Evolutionary conservation across 805 yeast genomes (phyloP), one percentile per base, ranked within the genome.

Genomic region (Vanderwaltozyma yarrowii): DNA sequence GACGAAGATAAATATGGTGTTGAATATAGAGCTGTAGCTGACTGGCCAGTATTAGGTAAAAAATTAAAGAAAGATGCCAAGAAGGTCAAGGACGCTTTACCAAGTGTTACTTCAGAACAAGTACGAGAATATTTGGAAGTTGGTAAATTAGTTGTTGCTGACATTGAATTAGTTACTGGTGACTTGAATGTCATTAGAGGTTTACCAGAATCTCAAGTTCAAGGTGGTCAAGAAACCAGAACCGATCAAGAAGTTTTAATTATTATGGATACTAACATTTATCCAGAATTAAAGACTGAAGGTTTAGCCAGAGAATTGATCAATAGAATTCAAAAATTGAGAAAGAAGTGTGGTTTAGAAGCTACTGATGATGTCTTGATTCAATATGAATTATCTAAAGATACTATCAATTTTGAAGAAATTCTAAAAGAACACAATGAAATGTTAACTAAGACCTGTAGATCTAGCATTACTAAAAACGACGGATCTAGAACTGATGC

Each of bases 11-110:
- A 80, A 57, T 89, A 88, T 59, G 92, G 88, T 53, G 97, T 92
- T 44, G 83, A 80, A 60, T 89, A 88, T 70, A 76, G 74, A 46
- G 96, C 89, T 31, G 94, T 84, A 62, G 98, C 98, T 35, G 99
- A 92, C 69, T 92, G 99, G 98, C 95, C 97, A 41, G 85, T 87
- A 16, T 73, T 92, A 50, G 99, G 99, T 67, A 92, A 89, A 73
- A 92, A 92, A 66, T 75, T 92, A 64, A 89, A 87, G 77, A 78
- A 80, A 60, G 97, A 88, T 53, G 94, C 84, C 44, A 86, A 83
- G 67, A 80, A 76, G 62, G 98, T 92, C 43, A 94, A 89, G 73
- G 94, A 80, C 56, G 97, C 94, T 14, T 73, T 92, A 51, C 97
- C 96, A 46, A 57, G 56, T 9, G 74, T 92, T 36, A 66, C 89